These are phyloP conservation scores for Iris macrosiphon DNA, from an alignment of 106 monocot genomes.

Conservation along the genomic window DNA sequence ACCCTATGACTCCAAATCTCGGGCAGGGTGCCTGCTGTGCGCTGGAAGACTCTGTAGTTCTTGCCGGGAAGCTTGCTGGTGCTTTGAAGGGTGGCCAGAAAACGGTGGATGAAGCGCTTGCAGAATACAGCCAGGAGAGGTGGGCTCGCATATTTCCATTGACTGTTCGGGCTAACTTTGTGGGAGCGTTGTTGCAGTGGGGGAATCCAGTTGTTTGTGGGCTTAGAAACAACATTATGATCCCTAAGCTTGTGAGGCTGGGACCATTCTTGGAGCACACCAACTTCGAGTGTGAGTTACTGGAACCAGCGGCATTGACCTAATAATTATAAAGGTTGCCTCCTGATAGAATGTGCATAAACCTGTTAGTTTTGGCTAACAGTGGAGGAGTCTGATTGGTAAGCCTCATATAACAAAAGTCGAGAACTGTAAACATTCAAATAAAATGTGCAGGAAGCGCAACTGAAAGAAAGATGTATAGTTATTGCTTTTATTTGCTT, in stretches of 20 bases:
- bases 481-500: too few relatives aligned
- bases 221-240: conserved; percentile 46
- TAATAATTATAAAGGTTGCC: conserved; percentile 6
- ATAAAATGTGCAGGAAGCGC: too few relatives aligned
- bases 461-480: too few relatives aligned
- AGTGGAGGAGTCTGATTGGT: too few relatives aligned
- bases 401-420: too few relatives aligned
- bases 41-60: conserved; percentile 69
- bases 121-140: conserved; percentile 46
- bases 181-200: conserved; percentile 79
- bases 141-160: conserved; percentile 71
- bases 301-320: conserved; percentile 23
- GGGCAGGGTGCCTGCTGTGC: conserved; percentile 93
- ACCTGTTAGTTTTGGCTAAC: too few relatives aligned
- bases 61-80: conserved; percentile 46
- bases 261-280: conserved; percentile 83
- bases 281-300: conserved; percentile 68
- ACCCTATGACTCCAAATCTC: conserved; percentile 96
- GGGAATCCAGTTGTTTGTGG: conserved; percentile 65
- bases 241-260: conserved; percentile 74
- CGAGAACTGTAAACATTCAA: too few relatives aligned
- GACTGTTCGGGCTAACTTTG: conserved; percentile 63
- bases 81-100: conserved; percentile 14
- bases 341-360: too few relatives aligned
- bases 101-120: conserved; percentile 36